Conservation (phyloP, 345 rosid genomes). For the Acer saccharum region DNA sequence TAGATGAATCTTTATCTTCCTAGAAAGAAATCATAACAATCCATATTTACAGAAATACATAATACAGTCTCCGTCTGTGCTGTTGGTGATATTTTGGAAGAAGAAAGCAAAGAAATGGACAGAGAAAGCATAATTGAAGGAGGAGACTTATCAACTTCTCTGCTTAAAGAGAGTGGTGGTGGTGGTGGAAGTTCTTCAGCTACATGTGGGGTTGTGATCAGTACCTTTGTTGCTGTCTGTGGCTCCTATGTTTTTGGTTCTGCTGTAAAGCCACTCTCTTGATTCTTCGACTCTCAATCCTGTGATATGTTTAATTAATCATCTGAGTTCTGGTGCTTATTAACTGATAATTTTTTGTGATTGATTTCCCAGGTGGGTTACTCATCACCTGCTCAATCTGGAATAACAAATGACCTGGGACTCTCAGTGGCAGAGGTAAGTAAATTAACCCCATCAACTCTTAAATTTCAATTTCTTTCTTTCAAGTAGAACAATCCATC, state of each 20-base stretch:
- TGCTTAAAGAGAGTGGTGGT: constrained; percentile 7
- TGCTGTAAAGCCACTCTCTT: constrained; percentile 39
- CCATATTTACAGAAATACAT: too few relatives aligned
- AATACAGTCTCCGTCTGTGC: too few relatives aligned
- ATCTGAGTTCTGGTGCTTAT: not conserved
- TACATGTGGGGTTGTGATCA: constrained; percentile 24
- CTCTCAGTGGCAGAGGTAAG: constrained; percentile 69
- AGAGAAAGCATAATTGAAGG: constrained; percentile 15
- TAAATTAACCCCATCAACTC: not conserved
- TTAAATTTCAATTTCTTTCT: too few relatives aligned
- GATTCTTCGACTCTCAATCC: not conserved
- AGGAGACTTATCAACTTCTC: constrained; percentile 17
- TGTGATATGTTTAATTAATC: not conserved
- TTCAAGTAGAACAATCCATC: too few relatives aligned
- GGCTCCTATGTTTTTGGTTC: constrained; percentile 41
- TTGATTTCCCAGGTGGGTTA: constrained; percentile 62
- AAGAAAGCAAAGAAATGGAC: not conserved
- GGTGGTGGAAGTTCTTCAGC: constrained; percentile 8
- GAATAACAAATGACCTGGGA: constrained; percentile 60
- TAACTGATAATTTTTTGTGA: constrained; percentile 1
- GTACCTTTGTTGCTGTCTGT: constrained; percentile 26
- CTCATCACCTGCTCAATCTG: constrained; percentile 86
- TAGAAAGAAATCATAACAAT: too few relatives aligned
- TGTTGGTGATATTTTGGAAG: not conserved
- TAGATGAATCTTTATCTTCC: not conserved